A percentile compares a stretch with the other conserved stretches of the same genome.
Evolutionary conservation across 176 grass and related monocot genomes (phyloP).

Genomic region (Cenchrus fungigraminus): DNA sequence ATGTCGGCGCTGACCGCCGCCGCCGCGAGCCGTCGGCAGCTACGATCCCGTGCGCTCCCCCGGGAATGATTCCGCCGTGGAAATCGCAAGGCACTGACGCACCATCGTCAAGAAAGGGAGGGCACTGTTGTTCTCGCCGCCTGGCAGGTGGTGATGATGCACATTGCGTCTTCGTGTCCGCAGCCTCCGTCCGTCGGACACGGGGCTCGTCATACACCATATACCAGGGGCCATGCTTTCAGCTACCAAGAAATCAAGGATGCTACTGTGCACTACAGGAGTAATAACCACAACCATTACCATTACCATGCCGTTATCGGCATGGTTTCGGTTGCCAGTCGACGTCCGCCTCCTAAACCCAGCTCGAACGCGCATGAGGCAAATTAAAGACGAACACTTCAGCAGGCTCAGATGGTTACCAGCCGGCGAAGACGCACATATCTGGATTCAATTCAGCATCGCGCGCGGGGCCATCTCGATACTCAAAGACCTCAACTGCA

Average conservation of each 20-base stretch:
- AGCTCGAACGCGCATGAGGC: no score
- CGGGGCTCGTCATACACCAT: neutral
- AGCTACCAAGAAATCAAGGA: no score
- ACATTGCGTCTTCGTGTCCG: neutral
- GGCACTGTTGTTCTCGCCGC: neutral
- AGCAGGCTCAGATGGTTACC: no score
- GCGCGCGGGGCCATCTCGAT: no score
- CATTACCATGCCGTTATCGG: neutral
- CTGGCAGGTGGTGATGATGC: neutral
- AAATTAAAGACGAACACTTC: no score
- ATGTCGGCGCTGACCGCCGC: neutral
- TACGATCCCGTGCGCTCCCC: neutral
- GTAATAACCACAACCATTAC: no score
- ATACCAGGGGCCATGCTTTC: no score
- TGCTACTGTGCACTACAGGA: no score
- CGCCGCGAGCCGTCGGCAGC: no score
- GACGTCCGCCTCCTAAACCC: slow-evolving; percentile 6
- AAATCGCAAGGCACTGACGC: neutral
- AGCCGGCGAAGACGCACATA: no score
- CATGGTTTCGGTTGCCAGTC: slow-evolving; percentile 11
- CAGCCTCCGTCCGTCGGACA: neutral
- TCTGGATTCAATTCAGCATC: no score
- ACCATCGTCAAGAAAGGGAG: neutral
- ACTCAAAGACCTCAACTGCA: no score
- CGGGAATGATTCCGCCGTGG: neutral